Evolutionary conservation across 2,329 filamentous ascomycete genomes (phyloP), one percentile per base, ranked within the genome.

Genomic region (Fusarium napiforme): DNA sequence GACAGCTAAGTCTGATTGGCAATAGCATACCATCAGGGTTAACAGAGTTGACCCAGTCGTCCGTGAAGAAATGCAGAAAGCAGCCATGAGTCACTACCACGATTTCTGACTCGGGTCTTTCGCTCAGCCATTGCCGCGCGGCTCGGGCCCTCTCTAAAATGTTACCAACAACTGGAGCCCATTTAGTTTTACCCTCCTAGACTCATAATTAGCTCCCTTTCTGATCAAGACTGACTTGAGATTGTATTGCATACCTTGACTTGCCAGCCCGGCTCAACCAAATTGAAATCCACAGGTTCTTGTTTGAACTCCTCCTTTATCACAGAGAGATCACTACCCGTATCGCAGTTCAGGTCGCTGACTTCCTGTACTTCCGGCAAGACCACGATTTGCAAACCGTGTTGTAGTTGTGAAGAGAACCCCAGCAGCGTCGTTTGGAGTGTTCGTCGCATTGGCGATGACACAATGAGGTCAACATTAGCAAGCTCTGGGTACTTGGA

Each of bases 1-100:
- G 2, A 11, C 5, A 2, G 2, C 21, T 7, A 11, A 5, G 0
- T 16, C 1, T 12, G 4, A 15, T 4, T 7, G 8, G 8, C 0
- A 26, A n/a, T 12, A 12, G 34, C 32, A 10, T 8, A 64, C 62
- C 62, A 11, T 63, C 11, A 7, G 26, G 3, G 4, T 64, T 63
- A 1, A 45, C 11, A 4, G 46, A 19, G 8, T 64, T 64, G 0
- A 53, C 18, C 62, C 58, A 64, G 14, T 63, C 58, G 10, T 64
- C 46, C 0, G 62, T 64, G 7, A 64, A 39, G 18, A 53, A 64
- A 37, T 64, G 62, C 5, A 64, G 18, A 15, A 64, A 64, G 19
- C 62, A 39, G 1, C 62, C 58, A 14, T 64, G 62, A 1, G 58
- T 26, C 18, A 64, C 43, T 4, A 64, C 62, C 12, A 63, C 62